Percentiles rank a stretch among this genome's conserved stretches.
Evolutionary conservation across 768 basidiomycete species (phyloP).

Genomic region (Brasilioporus rufonigricans): DNA sequence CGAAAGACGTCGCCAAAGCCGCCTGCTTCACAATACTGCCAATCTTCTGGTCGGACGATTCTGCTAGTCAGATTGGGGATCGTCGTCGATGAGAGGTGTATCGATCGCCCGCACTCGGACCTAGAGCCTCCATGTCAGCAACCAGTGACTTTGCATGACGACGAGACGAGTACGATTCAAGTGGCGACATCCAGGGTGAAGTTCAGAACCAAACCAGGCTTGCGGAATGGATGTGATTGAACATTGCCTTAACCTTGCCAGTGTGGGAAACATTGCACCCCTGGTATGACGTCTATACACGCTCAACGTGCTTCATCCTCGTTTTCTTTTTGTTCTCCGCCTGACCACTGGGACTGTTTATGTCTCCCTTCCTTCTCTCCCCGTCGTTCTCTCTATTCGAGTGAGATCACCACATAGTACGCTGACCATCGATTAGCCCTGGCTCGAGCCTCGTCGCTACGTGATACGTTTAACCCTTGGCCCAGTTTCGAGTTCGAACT

Average conservation of each 20-base stretch:
- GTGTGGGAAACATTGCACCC: too few species aligned
- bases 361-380: too few species aligned
- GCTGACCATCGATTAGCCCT: too few species aligned
- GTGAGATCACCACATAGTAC: too few species aligned
- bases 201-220: too few species aligned
- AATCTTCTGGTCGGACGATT: neutral
- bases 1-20: slow-evolving; percentile 8
- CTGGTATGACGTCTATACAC: too few species aligned
- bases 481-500: neutral
- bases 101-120: neutral
- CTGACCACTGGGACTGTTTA: too few species aligned
- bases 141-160: neutral
- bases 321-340: too few species aligned
- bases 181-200: neutral
- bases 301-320: too few species aligned
- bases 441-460: too few species aligned
- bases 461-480: neutral
- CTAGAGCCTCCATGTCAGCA: neutral
- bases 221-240: neutral
- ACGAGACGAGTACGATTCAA: neutral
- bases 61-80: neutral
- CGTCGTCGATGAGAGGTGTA: neutral
- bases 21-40: slow-evolving; percentile 1
- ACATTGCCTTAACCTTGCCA: neutral
- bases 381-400: too few species aligned